Evolutionary conservation across 805 yeast species (phyloP), one percentile per base, ranked within the genome.

Genomic region (Myxozyma kluyveri): DNA sequence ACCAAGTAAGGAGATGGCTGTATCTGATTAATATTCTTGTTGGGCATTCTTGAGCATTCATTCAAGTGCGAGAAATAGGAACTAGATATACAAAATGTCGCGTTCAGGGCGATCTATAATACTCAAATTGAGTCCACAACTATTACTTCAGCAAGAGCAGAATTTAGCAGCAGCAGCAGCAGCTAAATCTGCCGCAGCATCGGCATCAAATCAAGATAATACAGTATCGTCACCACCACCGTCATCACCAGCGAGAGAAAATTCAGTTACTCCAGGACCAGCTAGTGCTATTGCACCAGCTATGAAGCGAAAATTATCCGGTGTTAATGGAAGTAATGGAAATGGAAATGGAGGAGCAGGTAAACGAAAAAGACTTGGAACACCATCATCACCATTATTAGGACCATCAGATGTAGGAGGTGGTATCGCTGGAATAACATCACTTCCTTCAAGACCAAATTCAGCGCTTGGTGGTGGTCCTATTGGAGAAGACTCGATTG

Each of bases 121-220:
- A 10, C 48, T 54, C 18, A 54, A 51, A 39, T 40, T 54, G 32
- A 51, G 51, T 23, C 51, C 59, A 1, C 50, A 47, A 36, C 50
- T 50, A 22, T 50, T 51, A 6, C 40, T 49, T 12, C 51, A 42
- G 31, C 58, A 54, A 24, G 51, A 50, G 45, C 47, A 41, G 23
- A 29, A 19, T 9, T 14, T 9, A 14, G 12, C 9, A 14, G 12
- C 9, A 14, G 12, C 9, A 33, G 42, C 29, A 4, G 17, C 46
- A 19, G 40, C 48, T n/a, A 26, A 32, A 19, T 22, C 48, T 17
- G 40, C 52, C n/a, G 48, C 45, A 2, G 22, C 47, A 17, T 37
- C 54, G 21, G 44, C 48, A 14, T 44, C 42, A 12, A 39, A 47
- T 17, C 36, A 43, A 18, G 23, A 23, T 14, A 29, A 14, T 9